Evolutionary conservation across 2,329 filamentous ascomycete genomes (phyloP).

Genomic region (Ceratocystis colombiana): DNA sequence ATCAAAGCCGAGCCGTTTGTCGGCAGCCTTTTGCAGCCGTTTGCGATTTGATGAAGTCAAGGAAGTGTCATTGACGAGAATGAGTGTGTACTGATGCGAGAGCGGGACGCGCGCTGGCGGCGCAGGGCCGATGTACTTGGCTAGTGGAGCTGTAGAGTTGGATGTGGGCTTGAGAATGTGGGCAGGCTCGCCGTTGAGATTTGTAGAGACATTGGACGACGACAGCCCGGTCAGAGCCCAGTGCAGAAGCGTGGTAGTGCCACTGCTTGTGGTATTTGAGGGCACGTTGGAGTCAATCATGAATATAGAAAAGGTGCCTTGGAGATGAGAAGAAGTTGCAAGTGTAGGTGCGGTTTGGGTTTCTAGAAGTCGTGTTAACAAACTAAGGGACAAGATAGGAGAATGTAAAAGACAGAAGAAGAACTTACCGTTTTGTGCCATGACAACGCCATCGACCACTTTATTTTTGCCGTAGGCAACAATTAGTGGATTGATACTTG

Average conservation of each 20-base stretch:
- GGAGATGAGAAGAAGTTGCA: conserved; percentile 34
- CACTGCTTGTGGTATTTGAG: conserved; percentile 28
- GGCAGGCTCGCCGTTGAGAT: conserved; percentile 29
- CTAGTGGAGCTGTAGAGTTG: conserved; percentile 29
- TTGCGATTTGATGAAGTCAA: conserved; percentile 29
- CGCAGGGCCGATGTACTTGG: conserved; percentile 34
- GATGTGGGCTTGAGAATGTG: conserved; percentile 31
- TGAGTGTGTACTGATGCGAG: conserved; percentile 35
- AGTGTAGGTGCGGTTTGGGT: conserved; percentile 33
- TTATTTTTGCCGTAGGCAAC: conserved; percentile 35
- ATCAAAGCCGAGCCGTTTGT: conserved; percentile 32
- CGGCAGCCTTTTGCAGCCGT: conserved; percentile 30
- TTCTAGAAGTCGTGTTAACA: conserved; percentile 27
- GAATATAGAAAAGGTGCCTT: conserved; percentile 37
- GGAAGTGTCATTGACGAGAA: conserved; percentile 35
- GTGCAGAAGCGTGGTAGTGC: conserved; percentile 40
- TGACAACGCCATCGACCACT: conserved; percentile 34
- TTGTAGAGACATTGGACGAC: conserved; percentile 24
- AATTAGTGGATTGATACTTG: conserved; percentile 34
- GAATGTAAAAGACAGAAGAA: neutral
- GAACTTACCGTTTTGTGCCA: conserved; percentile 34
- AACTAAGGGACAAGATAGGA: neutral
- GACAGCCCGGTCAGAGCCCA: conserved; percentile 38
- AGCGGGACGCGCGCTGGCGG: conserved; percentile 35
- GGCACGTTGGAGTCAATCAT: conserved; percentile 41